These are phyloP conservation scores for Dalbergia cultrata DNA, from an alignment of 306 rosid genomes.

Conservation along the genomic window DNA sequence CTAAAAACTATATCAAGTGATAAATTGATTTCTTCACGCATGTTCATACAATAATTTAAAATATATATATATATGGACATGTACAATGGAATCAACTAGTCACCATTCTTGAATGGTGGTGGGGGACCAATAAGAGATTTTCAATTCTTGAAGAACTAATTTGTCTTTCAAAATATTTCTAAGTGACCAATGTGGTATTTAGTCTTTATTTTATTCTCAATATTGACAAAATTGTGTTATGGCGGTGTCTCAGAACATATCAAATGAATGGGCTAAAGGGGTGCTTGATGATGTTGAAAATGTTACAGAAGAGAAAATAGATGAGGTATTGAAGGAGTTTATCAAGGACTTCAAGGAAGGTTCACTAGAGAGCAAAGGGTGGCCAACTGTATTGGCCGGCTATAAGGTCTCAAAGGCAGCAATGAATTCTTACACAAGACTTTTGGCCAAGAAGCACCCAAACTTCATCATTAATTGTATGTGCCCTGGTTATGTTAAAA, in stretches of 20 bases:
- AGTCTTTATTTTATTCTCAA: not conserved
- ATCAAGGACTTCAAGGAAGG: conserved; percentile 43
- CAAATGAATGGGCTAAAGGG: conserved; percentile 47
- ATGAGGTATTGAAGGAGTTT: conserved; percentile 34
- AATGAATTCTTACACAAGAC: conserved; percentile 40
- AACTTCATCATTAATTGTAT: conserved; percentile 29
- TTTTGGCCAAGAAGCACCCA: conserved; percentile 28
- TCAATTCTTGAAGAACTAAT: too few relatives aligned
- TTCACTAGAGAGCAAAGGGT: conserved; percentile 17
- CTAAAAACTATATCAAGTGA: too few relatives aligned
- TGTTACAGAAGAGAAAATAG: conserved; percentile 38
- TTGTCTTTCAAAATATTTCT: too few relatives aligned
- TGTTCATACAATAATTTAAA: too few relatives aligned
- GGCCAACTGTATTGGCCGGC: not conserved
- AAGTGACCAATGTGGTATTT: too few relatives aligned
- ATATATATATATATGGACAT: too few relatives aligned
- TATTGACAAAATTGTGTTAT: conserved; percentile 4
- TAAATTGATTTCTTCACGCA: too few relatives aligned
- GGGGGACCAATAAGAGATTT: too few relatives aligned
- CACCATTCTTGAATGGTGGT: too few relatives aligned
- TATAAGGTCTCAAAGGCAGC: conserved; percentile 38
- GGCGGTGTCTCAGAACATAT: not conserved
- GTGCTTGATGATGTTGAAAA: conserved; percentile 34
- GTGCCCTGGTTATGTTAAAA: conserved; percentile 44
- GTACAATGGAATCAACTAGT: too few relatives aligned